phyloP scores from a whole-genome alignment of 495 filamentous ascomycete species.

The Thozetella sp. region DNA sequence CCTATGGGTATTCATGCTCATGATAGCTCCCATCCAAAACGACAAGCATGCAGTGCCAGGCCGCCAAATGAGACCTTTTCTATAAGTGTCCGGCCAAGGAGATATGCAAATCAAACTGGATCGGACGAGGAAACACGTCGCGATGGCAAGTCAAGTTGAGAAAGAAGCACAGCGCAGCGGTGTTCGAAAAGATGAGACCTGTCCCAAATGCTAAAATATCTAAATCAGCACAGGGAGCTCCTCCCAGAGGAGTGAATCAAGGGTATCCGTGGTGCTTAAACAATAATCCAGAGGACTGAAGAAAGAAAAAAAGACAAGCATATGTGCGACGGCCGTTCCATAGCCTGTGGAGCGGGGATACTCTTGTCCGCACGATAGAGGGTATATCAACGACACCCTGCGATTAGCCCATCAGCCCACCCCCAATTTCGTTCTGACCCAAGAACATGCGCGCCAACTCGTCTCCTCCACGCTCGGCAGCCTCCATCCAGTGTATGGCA shows the following conservation, averaged over 20 bases:
- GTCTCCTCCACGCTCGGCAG: constrained; percentile 84
- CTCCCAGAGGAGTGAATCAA: too few relatives aligned
- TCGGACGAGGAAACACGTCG: too few relatives aligned
- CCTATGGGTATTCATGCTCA: background rate
- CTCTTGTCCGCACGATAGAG: background rate
- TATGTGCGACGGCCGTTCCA: too few relatives aligned
- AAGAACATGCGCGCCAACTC: constrained; percentile 84
- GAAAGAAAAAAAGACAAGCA: too few relatives aligned
- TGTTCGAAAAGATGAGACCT: too few relatives aligned
- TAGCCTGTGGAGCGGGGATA: background rate
- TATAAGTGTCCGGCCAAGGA: background rate
- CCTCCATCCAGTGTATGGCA: constrained; percentile 98
- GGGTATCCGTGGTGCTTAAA: too few relatives aligned
- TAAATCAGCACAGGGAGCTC: too few relatives aligned
- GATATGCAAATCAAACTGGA: background rate
- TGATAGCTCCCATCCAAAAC: background rate
- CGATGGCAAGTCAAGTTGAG: too few relatives aligned
- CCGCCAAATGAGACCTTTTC: background rate
- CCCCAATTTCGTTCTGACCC: constrained; percentile 57
- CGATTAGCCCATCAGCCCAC: constrained; percentile 20
- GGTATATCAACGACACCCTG: background rate
- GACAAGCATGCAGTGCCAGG: background rate
- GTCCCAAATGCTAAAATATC: too few relatives aligned
- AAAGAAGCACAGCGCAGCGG: too few relatives aligned
- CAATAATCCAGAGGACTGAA: too few relatives aligned